Evolutionary conservation across 1,139 yeast genomes (phyloP).

Genomic region (Diutina catenulata): DNA sequence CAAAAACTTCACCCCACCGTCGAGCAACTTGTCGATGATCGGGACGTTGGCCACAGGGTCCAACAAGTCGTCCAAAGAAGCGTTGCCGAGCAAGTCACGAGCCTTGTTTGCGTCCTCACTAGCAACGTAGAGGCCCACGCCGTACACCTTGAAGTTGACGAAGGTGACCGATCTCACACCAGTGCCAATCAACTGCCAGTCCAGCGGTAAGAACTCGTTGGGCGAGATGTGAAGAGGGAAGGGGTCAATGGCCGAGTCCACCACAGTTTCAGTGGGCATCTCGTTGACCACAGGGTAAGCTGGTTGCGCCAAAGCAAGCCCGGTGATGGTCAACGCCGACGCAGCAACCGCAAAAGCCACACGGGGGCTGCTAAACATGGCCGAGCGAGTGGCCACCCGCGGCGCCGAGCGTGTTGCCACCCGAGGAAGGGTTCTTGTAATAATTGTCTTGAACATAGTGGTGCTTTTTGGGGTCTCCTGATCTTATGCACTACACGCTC

Average conservation of each 20-base stretch:
- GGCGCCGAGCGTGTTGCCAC: background rate
- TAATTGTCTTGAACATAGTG: constrained; percentile 2
- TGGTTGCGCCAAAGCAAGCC: too few species aligned
- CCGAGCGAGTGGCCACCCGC: background rate
- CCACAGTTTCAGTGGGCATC: background rate
- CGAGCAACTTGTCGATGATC: background rate
- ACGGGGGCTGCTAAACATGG: background rate
- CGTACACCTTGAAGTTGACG: constrained; percentile 75
- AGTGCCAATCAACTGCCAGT: constrained; percentile 44
- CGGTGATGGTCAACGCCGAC: background rate
- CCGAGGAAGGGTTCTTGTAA: background rate
- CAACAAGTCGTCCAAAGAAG: constrained; percentile 6
- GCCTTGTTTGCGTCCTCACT: constrained; percentile 45
- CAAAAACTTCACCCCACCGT: constrained; percentile 3
- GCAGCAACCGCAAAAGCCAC: background rate
- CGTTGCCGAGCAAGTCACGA: constrained; percentile 15
- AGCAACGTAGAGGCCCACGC: constrained; percentile 60
- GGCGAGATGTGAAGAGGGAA: background rate
- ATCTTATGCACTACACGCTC: too few species aligned
- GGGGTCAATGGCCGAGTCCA: constrained; percentile 1
- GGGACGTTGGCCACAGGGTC: constrained; percentile 7
- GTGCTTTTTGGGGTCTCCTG: background rate
- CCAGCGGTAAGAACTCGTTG: constrained; percentile 11
- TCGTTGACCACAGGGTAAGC: background rate
- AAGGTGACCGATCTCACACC: constrained; percentile 82